Conservation (phyloP, 2,329 filamentous ascomycete genomes). For the Graphilbum sp. region DNA sequence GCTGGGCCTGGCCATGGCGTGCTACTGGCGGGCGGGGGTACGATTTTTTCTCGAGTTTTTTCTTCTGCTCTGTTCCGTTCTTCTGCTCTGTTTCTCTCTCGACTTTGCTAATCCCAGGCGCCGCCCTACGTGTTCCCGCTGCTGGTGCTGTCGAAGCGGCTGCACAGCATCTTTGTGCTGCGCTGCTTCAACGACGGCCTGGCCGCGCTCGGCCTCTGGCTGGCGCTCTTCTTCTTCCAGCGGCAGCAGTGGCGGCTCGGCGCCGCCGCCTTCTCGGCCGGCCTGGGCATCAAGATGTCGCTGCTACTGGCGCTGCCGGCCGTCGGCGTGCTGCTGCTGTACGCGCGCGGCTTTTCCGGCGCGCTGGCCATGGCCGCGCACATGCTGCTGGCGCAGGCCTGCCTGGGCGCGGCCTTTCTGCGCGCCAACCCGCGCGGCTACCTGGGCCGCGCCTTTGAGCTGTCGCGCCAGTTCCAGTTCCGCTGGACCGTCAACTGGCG, state of each 20-base stretch:
- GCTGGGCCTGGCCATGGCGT: slow-evolving; percentile 61
- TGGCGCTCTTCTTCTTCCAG: slow-evolving; percentile 66
- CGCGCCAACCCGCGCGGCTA: slow-evolving; percentile 52
- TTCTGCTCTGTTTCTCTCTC: neutral
- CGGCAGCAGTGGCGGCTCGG: slow-evolving; percentile 57
- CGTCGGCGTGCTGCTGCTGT: slow-evolving; percentile 58
- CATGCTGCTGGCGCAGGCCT: slow-evolving; percentile 63
- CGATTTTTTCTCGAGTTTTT: neutral
- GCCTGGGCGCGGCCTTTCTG: slow-evolving; percentile 52
- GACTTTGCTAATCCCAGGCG: slow-evolving; percentile 27
- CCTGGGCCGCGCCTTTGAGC: slow-evolving; percentile 69
- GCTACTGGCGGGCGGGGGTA: slow-evolving; percentile 61
- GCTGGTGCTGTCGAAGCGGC: slow-evolving; percentile 72
- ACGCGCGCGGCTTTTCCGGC: slow-evolving; percentile 49
- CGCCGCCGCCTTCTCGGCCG: slow-evolving; percentile 56
- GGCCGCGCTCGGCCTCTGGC: slow-evolving; percentile 68
- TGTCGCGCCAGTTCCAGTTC: slow-evolving; percentile 82
- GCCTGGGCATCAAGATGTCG: slow-evolving; percentile 91
- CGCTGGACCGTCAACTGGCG: slow-evolving; percentile 99
- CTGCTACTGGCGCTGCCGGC: slow-evolving; percentile 70
- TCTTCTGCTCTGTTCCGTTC: neutral
- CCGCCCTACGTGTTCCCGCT: slow-evolving; percentile 80
- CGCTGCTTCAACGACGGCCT: slow-evolving; percentile 94
- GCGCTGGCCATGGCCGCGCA: slow-evolving; percentile 53
- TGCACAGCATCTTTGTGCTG: slow-evolving; percentile 87